Evolutionary conservation across 1,139 yeast species (phyloP), one percentile per base, ranked within the genome.

Genomic region (Groenewaldozyma sp.): DNA sequence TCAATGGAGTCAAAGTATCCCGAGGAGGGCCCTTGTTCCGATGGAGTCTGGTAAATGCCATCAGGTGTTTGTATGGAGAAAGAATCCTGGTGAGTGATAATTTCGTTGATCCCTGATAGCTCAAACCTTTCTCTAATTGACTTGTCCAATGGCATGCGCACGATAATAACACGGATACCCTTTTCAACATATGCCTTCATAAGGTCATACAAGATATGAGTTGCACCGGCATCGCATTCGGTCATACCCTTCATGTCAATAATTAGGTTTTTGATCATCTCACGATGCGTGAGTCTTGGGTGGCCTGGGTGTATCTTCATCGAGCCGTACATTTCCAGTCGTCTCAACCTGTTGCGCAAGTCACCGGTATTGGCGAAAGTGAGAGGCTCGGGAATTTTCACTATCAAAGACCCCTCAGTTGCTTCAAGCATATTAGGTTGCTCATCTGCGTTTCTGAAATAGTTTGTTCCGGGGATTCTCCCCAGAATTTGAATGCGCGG

Each of bases 281-380:
- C 67, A 37, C 65, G 71, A 29, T 69, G 67, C 36, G 82, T 60
- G 39, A 70, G 60, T 40, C 80, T 60, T 39, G 78, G 84, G 42
- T 72, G 71, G 0, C 88, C 91, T 0, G 97, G 97, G 53, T 88
- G 97, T 2, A 81, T 80, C 38, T 70, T 74, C 22, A 84, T 71
- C 0, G 95, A 82, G 0, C 97, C 95, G 53, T 83, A 87, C 53
- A 76, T 64, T 55, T 91, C 97, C 18, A 91, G 71, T 40, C 97
- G 65, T 42, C 76, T 72, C 39, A 91, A 66, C 22, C 97, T 66
- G 36, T 80, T 69, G 45, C 82, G 76, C 49, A 91, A 66, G 55
- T 88, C 96, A 44, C 81, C 83, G 14, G 94, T 76, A 56, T 91
- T 91, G 29, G 95, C 87, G 59, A 91, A 91, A 1, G 94, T 86